Percentiles rank a stretch among this genome's conserved stretches.
Evolutionary conservation across 768 basidiomycete genomes (phyloP).

Genomic region (Phanerodontia chrysosporium): DNA sequence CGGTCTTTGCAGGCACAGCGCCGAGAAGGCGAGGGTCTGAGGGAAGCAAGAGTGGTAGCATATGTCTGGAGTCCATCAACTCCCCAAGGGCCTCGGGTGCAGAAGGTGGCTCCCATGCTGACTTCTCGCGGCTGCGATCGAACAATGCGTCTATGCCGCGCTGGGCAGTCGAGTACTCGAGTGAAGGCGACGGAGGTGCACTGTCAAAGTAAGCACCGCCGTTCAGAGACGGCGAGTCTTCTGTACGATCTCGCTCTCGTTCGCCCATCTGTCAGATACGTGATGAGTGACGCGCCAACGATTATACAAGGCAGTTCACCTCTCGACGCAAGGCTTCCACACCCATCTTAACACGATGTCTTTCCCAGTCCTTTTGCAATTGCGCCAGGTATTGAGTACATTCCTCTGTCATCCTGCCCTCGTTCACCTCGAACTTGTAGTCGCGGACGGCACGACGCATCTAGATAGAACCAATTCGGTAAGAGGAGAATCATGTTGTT

Average conservation of each 20-base stretch:
- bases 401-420: conserved; percentile 90
- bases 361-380: conserved; percentile 96
- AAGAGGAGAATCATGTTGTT: background rate
- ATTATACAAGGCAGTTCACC: conserved; percentile 33
- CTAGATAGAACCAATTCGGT: conserved; percentile 31
- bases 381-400: conserved; percentile 92
- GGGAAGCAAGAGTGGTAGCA: conserved; percentile 86
- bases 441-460: conserved; percentile 94
- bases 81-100: conserved; percentile 86
- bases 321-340: conserved; percentile 84
- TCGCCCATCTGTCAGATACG: conserved; percentile 50
- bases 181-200: conserved; percentile 26
- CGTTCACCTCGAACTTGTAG: conserved; percentile 91
- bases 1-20: conserved; percentile 52
- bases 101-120: conserved; percentile 72
- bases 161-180: conserved; percentile 34
- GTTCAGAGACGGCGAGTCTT: conserved; percentile 49
- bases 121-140: conserved; percentile 58
- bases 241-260: conserved; percentile 58
- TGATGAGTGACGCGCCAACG: background rate
- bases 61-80: conserved; percentile 85
- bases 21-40: conserved; percentile 75
- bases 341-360: conserved; percentile 80
- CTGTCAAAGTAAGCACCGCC: conserved; percentile 23
- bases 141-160: conserved; percentile 78